A percentile compares a stretch with the other conserved stretches of the same genome.
Evolutionary conservation across 2,329 filamentous ascomycete species (phyloP).

Genomic region (Arthrobotrys entomopaga): DNA sequence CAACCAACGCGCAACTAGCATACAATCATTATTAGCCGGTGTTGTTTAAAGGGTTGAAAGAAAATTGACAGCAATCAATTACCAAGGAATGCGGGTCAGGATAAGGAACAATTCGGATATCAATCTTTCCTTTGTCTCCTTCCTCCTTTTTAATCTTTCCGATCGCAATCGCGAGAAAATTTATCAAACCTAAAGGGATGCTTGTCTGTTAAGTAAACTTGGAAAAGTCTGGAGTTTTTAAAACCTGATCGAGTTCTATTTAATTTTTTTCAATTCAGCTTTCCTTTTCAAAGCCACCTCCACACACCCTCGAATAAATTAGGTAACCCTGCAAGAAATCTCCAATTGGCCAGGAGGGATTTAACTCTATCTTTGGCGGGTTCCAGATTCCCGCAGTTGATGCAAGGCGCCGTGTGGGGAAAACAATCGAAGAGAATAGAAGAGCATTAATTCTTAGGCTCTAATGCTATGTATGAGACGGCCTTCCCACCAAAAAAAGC

Average conservation of each 20-base stretch:
- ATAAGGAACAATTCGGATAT: neutral
- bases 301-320: slow-evolving; percentile 20
- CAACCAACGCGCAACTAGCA: neutral
- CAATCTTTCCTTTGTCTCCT: neutral
- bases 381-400: slow-evolving; percentile 32
- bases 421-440: slow-evolving; percentile 25
- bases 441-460: neutral
- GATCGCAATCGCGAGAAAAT: neutral
- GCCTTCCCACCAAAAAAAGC: neutral
- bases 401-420: slow-evolving; percentile 29
- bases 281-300: neutral
- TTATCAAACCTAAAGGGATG: neutral
- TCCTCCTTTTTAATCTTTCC: neutral
- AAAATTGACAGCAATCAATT: too few species aligned
- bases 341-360: slow-evolving; percentile 37
- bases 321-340: slow-evolving; percentile 5
- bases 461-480: neutral
- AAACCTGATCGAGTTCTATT: slow-evolving; percentile 5
- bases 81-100: neutral
- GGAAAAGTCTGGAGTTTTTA: neutral
- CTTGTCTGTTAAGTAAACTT: neutral
- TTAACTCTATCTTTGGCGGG: slow-evolving; percentile 27
- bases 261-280: slow-evolving; percentile 3
- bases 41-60: too few species aligned
- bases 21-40: slow-evolving; percentile 8